Evolutionary conservation across 1,284 basidiomycete genomes (phyloP).

Genomic region (Rhizopogon hawkerae): DNA sequence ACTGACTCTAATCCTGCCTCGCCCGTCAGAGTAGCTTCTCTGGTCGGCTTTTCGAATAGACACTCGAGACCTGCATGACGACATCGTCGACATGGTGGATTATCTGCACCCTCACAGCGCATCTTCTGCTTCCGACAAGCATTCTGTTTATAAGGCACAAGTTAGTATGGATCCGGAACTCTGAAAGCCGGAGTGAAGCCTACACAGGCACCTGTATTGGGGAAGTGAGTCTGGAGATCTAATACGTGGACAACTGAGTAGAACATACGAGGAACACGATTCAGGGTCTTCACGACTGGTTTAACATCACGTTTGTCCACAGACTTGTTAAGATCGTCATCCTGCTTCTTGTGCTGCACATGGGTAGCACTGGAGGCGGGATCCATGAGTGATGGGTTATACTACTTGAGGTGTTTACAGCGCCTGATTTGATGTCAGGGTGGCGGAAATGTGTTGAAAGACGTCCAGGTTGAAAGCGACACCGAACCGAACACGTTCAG

Average conservation of each 20-base stretch:
- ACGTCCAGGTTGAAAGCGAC: constrained; percentile 2
- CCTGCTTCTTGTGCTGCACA: constrained; percentile 35
- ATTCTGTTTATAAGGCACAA: constrained; percentile 42
- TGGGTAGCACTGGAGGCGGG: background rate
- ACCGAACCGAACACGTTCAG: constrained; percentile 4
- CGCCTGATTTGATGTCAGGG: constrained; percentile 1
- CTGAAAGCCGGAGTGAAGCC: constrained; percentile 25
- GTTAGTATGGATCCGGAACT: background rate
- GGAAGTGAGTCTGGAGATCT: constrained; percentile 15
- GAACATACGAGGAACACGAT: constrained; percentile 72
- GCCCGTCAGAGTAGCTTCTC: constrained; percentile 75
- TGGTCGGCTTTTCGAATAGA: constrained; percentile 82
- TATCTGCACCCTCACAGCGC: constrained; percentile 85
- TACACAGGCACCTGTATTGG: constrained; percentile 63
- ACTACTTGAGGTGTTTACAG: background rate
- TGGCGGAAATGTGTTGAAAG: background rate
- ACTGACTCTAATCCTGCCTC: constrained; percentile 83
- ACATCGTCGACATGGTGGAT: constrained; percentile 85
- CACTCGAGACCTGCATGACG: constrained; percentile 78
- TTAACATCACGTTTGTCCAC: constrained; percentile 53
- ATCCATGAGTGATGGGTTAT: constrained; percentile 8
- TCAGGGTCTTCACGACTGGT: constrained; percentile 63
- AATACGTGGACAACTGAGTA: constrained; percentile 12
- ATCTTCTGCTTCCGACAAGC: constrained; percentile 82
- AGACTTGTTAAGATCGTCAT: constrained; percentile 27